A percentile compares a stretch with the other conserved stretches of the same genome.
phyloP scores from a whole-genome alignment of 2,329 filamentous ascomycete genomes.

The Geosmithia morbida region DNA sequence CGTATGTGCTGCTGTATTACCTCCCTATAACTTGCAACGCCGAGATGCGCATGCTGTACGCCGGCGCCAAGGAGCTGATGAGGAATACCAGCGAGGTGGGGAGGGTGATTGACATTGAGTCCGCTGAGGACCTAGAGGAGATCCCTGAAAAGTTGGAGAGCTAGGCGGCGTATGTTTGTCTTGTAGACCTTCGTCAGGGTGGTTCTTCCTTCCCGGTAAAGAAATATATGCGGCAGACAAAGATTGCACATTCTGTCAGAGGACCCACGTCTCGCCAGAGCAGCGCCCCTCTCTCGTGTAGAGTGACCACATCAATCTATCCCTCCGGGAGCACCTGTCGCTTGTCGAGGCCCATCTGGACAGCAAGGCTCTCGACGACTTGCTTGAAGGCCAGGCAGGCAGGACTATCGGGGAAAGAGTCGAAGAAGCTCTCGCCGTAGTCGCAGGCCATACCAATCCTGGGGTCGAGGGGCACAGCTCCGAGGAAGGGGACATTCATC shows the following conservation, averaged over 20 bases:
- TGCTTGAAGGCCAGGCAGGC: constrained; percentile 68
- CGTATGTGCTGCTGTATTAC: constrained; percentile 92
- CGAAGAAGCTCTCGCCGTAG: constrained; percentile 94
- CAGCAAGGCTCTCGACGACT: constrained; percentile 62
- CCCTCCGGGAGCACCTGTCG: constrained; percentile 31
- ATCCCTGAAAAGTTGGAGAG: constrained; percentile 49
- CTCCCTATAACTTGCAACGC: constrained; percentile 83
- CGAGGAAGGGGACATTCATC: constrained; percentile 77
- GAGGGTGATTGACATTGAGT: constrained; percentile 71
- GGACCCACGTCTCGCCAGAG: not conserved
- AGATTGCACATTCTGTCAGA: not conserved
- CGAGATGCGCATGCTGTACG: constrained; percentile 84
- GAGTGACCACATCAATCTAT: not conserved
- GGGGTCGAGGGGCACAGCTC: constrained; percentile 81
- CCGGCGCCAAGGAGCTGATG: constrained; percentile 91
- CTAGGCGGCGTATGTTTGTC: not conserved
- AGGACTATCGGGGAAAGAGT: constrained; percentile 84
- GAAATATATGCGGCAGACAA: not conserved
- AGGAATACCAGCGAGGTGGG: constrained; percentile 85
- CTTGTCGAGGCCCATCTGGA: constrained; percentile 49
- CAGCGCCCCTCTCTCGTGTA: too few relatives aligned
- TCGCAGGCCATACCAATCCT: constrained; percentile 94
- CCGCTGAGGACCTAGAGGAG: constrained; percentile 67
- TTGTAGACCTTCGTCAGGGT: not conserved
- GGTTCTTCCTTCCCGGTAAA: too few relatives aligned